Percentiles rank a stretch among this genome's conserved stretches.
Conservation (phyloP, 106 monocot genomes). For the Acorus gramineus region DNA sequence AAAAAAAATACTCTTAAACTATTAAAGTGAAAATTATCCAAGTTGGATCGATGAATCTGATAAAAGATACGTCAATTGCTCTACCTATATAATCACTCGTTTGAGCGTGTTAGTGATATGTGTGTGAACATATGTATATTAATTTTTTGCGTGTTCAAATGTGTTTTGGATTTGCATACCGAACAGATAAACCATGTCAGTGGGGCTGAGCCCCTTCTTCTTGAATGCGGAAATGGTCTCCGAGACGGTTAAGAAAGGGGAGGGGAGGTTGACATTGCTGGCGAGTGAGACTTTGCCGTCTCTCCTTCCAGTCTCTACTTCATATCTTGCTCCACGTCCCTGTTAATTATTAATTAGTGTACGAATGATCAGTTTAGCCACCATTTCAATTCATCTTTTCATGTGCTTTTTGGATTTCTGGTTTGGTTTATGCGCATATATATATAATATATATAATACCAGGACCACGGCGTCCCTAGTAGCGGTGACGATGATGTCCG, state of each 20-base stretch:
- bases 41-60: too few species aligned
- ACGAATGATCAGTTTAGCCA: background rate
- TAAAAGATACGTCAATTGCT: too few species aligned
- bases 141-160: too few species aligned
- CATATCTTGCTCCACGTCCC: slow-evolving; percentile 2
- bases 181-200: background rate
- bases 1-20: too few species aligned
- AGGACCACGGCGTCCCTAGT: slow-evolving; percentile 7
- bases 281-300: slow-evolving; percentile 4
- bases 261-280: slow-evolving; percentile 1
- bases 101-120: too few species aligned
- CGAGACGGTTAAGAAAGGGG: background rate
- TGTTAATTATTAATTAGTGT: background rate
- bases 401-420: background rate
- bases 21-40: too few species aligned
- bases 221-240: background rate
- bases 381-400: too few species aligned
- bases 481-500: slow-evolving; percentile 7
- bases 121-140: too few species aligned
- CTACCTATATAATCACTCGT: too few species aligned
- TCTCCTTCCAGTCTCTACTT: slow-evolving; percentile 1
- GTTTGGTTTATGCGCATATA: background rate
- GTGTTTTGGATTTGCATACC: too few species aligned
- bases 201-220: background rate
- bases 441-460: too few species aligned